These are phyloP conservation scores for Aspergillus candidus DNA, from an alignment of 2,329 filamentous ascomycete genomes.

Conservation along the genomic window DNA sequence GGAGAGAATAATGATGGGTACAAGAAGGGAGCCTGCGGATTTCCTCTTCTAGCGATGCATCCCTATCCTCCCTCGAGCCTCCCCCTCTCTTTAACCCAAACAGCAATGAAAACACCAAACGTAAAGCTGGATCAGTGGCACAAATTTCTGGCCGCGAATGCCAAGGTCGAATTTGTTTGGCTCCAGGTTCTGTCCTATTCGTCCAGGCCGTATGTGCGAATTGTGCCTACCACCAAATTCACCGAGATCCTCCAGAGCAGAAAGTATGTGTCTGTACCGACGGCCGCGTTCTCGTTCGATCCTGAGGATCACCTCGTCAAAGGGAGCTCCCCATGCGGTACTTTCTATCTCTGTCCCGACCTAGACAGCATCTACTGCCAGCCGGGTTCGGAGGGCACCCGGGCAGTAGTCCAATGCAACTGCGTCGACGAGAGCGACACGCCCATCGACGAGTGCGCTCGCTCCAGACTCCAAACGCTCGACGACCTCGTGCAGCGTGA, in stretches of 20 bases:
- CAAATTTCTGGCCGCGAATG: not conserved
- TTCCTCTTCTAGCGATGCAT: too few relatives aligned
- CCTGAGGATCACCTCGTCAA: not conserved
- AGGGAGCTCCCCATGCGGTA: not conserved
- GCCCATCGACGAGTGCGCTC: slow-evolving; percentile 2
- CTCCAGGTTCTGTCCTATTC: not conserved
- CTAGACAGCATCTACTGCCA: slow-evolving; percentile 1
- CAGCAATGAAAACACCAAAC: too few relatives aligned
- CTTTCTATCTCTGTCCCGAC: not conserved
- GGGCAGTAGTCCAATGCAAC: not conserved
- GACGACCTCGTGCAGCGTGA: not conserved
- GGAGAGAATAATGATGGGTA: too few relatives aligned
- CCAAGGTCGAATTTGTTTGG: slow-evolving; percentile 3
- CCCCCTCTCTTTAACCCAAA: too few relatives aligned
- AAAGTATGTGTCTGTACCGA: not conserved
- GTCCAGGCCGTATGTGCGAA: not conserved
- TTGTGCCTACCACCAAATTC: too few relatives aligned
- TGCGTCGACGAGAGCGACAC: not conserved
- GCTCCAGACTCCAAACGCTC: not conserved
- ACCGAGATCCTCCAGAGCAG: too few relatives aligned
- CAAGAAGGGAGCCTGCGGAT: too few relatives aligned
- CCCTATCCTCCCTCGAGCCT: too few relatives aligned
- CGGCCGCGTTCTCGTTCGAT: not conserved
- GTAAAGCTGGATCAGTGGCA: not conserved
- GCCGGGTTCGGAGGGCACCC: not conserved